These are phyloP conservation scores for Pichia sp. DNA, from an alignment of 1,139 yeast genomes.

Conservation along the genomic window DNA sequence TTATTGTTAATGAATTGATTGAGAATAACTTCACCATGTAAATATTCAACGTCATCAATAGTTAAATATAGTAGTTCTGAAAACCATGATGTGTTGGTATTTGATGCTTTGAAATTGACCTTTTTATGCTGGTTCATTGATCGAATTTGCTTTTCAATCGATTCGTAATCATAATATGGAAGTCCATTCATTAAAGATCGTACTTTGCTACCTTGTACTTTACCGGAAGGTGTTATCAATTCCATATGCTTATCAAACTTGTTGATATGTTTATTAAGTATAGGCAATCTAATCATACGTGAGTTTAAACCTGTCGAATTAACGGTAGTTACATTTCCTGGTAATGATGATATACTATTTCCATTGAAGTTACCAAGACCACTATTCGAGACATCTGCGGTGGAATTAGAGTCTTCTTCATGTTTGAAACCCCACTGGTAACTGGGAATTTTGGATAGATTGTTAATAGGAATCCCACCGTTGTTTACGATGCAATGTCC, in stretches of 20 bases:
- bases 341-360: slow-evolving; percentile 23
- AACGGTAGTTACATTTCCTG: slow-evolving; percentile 17
- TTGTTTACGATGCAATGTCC: slow-evolving; percentile 29
- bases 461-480: slow-evolving; percentile 26
- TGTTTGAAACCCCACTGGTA: slow-evolving; percentile 28
- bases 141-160: slow-evolving; percentile 21
- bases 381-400: slow-evolving; percentile 16
- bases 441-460: slow-evolving; percentile 27
- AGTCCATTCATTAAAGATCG: slow-evolving; percentile 27
- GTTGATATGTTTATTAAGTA: slow-evolving; percentile 10
- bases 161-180: slow-evolving; percentile 24
- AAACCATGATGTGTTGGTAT: slow-evolving; percentile 22
- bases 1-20: slow-evolving; percentile 29
- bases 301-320: slow-evolving; percentile 23
- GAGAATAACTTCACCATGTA: slow-evolving; percentile 29
- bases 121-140: slow-evolving; percentile 20
- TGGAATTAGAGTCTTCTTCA: slow-evolving; percentile 16
- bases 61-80: slow-evolving; percentile 21
- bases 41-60: slow-evolving; percentile 28
- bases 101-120: slow-evolving; percentile 15
- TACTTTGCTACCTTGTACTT: slow-evolving; percentile 10
- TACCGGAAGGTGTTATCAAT: slow-evolving; percentile 6
- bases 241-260: slow-evolving; percentile 5
- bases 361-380: slow-evolving; percentile 18
- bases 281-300: slow-evolving; percentile 24